phyloP scores from a whole-genome alignment of 495 filamentous ascomycete genomes.

The Talaromyces borbonicus region DNA sequence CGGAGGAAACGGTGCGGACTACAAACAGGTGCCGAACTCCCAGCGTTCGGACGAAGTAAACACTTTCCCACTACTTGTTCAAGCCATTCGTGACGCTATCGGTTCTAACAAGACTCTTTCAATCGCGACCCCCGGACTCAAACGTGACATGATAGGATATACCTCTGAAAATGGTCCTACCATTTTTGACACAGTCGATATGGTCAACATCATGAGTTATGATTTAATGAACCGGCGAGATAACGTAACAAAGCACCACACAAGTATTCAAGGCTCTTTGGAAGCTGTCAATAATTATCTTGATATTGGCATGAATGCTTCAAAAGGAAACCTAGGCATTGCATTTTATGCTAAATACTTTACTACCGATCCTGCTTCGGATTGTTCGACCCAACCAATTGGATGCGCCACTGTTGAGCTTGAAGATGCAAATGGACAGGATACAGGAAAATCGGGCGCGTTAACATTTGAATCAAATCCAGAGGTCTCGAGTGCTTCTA shows the following conservation, averaged over 20 bases:
- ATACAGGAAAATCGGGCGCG: constrained; percentile 51
- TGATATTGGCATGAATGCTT: constrained; percentile 41
- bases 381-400: constrained; percentile 37
- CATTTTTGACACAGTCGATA: constrained; percentile 57
- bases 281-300: constrained; percentile 51
- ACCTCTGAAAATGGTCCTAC: constrained; percentile 49
- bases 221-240: constrained; percentile 72
- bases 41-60: constrained; percentile 50
- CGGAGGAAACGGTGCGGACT: constrained; percentile 69
- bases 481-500: constrained; percentile 9
- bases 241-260: constrained; percentile 57
- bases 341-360: constrained; percentile 72
- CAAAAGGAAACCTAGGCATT: constrained; percentile 61
- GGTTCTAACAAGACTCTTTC: constrained; percentile 54
- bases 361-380: constrained; percentile 41
- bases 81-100: constrained; percentile 48
- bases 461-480: constrained; percentile 37
- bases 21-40: constrained; percentile 56
- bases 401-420: constrained; percentile 53
- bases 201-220: constrained; percentile 74
- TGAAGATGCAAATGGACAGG: constrained; percentile 54
- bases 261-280: constrained; percentile 44
- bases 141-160: constrained; percentile 64
- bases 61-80: constrained; percentile 54
- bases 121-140: constrained; percentile 59